Percentiles rank a stretch among this genome's conserved stretches.
These are phyloP conservation scores for Fragaria ananassa DNA, from an alignment of 306 rosid species.

Conservation along the genomic window DNA sequence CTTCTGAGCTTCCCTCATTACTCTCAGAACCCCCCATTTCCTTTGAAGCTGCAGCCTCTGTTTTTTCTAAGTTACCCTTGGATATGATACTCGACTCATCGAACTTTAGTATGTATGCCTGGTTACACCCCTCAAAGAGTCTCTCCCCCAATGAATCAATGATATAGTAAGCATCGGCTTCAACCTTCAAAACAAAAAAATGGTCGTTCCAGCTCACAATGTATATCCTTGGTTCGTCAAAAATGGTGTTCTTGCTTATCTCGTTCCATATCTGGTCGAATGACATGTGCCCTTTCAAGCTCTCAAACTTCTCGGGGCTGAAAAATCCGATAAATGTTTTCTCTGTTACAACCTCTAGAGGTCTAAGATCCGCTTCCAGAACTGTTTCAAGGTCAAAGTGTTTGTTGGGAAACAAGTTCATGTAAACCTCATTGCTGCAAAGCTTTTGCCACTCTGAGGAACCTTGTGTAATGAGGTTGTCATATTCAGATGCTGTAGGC, in stretches of 20 bases:
- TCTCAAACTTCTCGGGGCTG: conserved; percentile 62
- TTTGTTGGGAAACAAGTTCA: conserved; percentile 51
- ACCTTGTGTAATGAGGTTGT: conserved; percentile 61
- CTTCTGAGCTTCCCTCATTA: conserved; percentile 8
- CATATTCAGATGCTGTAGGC: conserved; percentile 56
- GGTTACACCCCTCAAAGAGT: conserved; percentile 62
- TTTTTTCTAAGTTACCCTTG: conserved; percentile 13
- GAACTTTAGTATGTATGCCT: conserved; percentile 62
- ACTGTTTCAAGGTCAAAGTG: conserved; percentile 79
- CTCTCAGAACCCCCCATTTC: not conserved
- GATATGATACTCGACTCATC: conserved; percentile 51
- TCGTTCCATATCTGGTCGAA: conserved; percentile 67
- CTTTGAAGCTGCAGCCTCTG: not conserved
- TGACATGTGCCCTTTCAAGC: conserved; percentile 70
- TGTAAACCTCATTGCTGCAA: conserved; percentile 39
- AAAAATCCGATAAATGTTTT: conserved; percentile 70
- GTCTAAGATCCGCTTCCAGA: conserved; percentile 54
- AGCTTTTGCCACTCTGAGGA: conserved; percentile 67
- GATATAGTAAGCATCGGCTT: conserved; percentile 55
- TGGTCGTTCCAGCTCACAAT: conserved; percentile 92
- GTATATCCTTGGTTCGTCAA: conserved; percentile 42
- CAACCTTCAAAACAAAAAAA: conserved; percentile 70
- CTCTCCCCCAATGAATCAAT: conserved; percentile 71
- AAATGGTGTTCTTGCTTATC: conserved; percentile 24
- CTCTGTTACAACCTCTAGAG: conserved; percentile 37